Percentiles rank a stretch among this genome's conserved stretches.
These are phyloP conservation scores for Neoconidiobolus thromboides DNA, from an alignment of 371 early-diverging fungal genomes.

Conservation along the genomic window DNA sequence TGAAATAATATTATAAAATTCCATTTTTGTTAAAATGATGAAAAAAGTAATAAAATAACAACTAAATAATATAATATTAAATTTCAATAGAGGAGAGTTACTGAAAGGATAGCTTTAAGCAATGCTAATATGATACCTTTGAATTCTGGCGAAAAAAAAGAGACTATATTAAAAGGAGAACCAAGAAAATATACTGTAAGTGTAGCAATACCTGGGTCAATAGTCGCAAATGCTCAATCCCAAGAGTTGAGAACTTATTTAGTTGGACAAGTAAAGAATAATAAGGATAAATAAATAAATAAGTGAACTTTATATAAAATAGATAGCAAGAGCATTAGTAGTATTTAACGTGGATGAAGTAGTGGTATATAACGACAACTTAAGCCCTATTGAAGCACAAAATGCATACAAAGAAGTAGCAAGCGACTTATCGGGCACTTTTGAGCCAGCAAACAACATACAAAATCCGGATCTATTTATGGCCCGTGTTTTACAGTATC, in stretches of 20 bases:
- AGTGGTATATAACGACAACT: conserved; percentile 38
- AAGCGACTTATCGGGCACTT: not conserved
- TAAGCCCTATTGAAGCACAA: conserved; percentile 11
- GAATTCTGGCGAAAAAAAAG: too few relatives aligned
- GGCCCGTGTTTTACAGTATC: conserved; percentile 39
- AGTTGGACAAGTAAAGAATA: conserved; percentile 35
- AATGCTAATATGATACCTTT: too few relatives aligned
- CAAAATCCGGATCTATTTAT: conserved; percentile 35
- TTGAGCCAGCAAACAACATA: conserved; percentile 13
- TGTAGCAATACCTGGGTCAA: conserved; percentile 46
- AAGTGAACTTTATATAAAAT: not conserved
- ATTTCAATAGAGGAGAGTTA: too few relatives aligned
- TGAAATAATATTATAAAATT: too few relatives aligned
- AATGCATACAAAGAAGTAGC: conserved; percentile 8
- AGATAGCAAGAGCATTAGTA: conserved; percentile 41
- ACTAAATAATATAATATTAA: too few relatives aligned
- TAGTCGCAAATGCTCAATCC: conserved; percentile 44
- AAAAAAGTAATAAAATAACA: too few relatives aligned
- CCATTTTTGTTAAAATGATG: too few relatives aligned
- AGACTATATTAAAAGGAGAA: not conserved
- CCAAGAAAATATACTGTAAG: conserved; percentile 34
- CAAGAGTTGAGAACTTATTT: conserved; percentile 49
- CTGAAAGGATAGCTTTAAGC: too few relatives aligned
- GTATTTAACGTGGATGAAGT: conserved; percentile 48
- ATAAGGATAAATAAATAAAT: not conserved